These are phyloP conservation scores for Calonectria pseudoreteaudii DNA, from an alignment of 2,329 filamentous ascomycete genomes.

Conservation along the genomic window DNA sequence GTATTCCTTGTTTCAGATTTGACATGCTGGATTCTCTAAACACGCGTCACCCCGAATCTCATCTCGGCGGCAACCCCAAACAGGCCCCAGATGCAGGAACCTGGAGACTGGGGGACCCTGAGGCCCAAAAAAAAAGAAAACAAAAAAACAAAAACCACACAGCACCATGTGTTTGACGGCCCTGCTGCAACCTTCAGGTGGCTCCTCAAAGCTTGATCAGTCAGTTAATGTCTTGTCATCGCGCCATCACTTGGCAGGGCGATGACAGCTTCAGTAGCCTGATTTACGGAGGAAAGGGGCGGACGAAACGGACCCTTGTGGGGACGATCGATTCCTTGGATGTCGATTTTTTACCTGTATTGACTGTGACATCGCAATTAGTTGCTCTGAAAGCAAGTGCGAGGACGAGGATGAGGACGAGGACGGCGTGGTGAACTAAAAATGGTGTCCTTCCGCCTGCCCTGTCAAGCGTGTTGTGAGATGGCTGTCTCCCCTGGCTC, in stretches of 20 bases:
- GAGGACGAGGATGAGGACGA: background rate
- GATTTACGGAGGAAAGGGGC: background rate
- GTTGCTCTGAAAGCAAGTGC: constrained; percentile 13
- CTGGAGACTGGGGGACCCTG: constrained; percentile 16
- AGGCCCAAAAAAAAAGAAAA: background rate
- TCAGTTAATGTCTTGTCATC: constrained; percentile 25
- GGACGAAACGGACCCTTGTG: constrained; percentile 8
- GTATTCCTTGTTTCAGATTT: constrained; percentile 10
- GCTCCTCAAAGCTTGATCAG: constrained; percentile 34
- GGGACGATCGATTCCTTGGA: constrained; percentile 6
- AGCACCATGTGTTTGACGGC: constrained; percentile 10
- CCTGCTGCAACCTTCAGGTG: constrained; percentile 40
- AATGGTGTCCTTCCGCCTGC: constrained; percentile 25
- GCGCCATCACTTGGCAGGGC: constrained; percentile 15
- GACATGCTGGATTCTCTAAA: constrained; percentile 14
- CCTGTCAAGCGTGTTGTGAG: constrained; percentile 20
- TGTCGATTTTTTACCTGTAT: background rate
- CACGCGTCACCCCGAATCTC: constrained; percentile 29
- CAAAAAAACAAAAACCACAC: background rate
- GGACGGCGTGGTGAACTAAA: constrained; percentile 31
- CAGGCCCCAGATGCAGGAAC: constrained; percentile 13
- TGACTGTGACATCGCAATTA: background rate
- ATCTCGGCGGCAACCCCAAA: constrained; percentile 24
- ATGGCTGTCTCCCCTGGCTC: constrained; percentile 26
- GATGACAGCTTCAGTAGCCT: constrained; percentile 16